Evolutionary conservation across 2,329 filamentous ascomycete species (phyloP), one percentile per base, ranked within the genome.

Genomic region (Colletotrichum somersetense): DNA sequence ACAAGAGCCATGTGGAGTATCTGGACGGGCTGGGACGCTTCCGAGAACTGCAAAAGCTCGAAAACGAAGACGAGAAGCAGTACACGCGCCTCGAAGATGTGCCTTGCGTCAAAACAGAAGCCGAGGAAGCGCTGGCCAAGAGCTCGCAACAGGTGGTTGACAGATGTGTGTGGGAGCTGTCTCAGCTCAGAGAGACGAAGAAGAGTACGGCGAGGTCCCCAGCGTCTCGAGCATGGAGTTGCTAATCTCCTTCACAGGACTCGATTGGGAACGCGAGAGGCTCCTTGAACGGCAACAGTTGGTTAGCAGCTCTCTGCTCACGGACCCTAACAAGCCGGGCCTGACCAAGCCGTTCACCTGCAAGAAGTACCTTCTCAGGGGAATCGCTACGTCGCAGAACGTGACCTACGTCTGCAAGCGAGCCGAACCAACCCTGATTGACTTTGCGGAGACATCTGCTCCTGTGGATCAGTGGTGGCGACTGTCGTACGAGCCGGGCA

Each of bases 401-500:
- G 78, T 87, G 1, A 81, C 86, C 12, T 90, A 88, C 74, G 79
- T 89, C 44, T 88, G 87, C 75, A 82, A 81, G 69, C 81, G 84
- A 48, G 76, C 80, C 20, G 82, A 83, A 66, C 77, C 78, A 5
- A 80, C 85, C 62, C 76, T 85, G 42, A 83, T 85, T 62, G 83
- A 86, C 20, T 59, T 85, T n/a, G 81, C 79, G 1, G 82, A 80
- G 42, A 71, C 74, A 5, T 63, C 79, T 3, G 74, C 75, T 30
- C 71, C 77, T 5, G 74, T 73, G 20, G 87, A 89, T 64, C 87
- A 89, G 75, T 90, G 88, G 88, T 90, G 88, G 88, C 84, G 84
- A 74, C 79, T 89, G 57, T 80, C 83, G 46, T 87, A 85, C 73
- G 55, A 77, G 78, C 30, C 40, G 18, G 42, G 76, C 80, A 16